Evolutionary conservation across 2,329 filamentous ascomycete genomes (phyloP), one percentile per base, ranked within the genome.

Genomic region (Canariomyces notabilis): DNA sequence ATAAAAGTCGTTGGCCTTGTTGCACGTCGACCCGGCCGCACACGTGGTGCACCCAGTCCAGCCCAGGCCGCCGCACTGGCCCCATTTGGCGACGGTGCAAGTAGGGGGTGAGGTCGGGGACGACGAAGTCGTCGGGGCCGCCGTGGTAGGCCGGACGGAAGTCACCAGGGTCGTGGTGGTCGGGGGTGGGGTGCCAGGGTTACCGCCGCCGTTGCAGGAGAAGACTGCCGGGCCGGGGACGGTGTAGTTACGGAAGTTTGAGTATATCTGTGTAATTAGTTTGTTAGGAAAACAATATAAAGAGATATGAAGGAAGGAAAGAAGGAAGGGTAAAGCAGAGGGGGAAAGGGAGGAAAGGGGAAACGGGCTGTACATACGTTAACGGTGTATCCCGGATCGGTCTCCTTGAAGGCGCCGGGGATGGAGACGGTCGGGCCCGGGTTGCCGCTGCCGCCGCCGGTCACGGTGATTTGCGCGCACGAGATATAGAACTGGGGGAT

Each of bases 361-460:
- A 12, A 3, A 9, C 4, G 26, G 26, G 26, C 9, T 8, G 26
- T 26, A 6, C 64, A 48, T 43, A 72, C 69, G 57, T 74, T 74
- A 53, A 60, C 66, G 3, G 67, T 70, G 57, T 73, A 74, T 20
- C 71, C 70, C 1, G 69, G 65, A 51, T 73, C 70, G 5, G 63
- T 66, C 8, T 49, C 61, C 58, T 67, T 68, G 65, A 71, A 68
- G 15, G 61, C 65, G 6, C 69, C 70, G n/a, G 69, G 69, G 43
- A 72, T 70, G 55, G 58, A 58, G n/a, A 60, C 62, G 3, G 63
- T 66, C 5, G 42, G 34, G 31, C 57, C 47, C 1, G 60, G 54
- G 40, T 63, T 64, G 29, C 54, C 59, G 48, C 52, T 60, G 33
- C 63, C 61, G 32, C 70, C 70, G 20, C 70, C 71, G 0, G 64